Evolutionary conservation across 805 yeast genomes (phyloP).

Genomic region (Debaryomyces tyrocola): DNA sequence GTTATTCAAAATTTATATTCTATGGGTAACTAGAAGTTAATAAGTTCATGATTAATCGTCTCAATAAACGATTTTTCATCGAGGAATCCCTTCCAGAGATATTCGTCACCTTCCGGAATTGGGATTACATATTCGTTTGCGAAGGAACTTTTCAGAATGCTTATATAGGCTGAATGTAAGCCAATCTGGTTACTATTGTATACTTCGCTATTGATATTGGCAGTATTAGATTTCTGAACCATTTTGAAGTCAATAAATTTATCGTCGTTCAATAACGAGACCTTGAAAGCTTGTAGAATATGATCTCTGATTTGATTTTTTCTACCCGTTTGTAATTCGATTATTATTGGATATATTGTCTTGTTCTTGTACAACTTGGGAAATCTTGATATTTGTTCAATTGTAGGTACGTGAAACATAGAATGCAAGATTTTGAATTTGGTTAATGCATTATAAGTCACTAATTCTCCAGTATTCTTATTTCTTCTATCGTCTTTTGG

Average conservation of each 20-base stretch:
- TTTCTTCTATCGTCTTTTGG: conserved; percentile 7
- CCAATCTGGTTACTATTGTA: conserved; percentile 23
- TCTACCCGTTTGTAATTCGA: conserved; percentile 21
- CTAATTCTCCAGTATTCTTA: neutral
- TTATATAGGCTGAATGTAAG: conserved; percentile 18
- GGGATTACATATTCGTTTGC: conserved; percentile 6
- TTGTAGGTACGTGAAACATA: conserved; percentile 5
- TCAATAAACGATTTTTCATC: neutral
- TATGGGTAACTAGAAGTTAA: no score
- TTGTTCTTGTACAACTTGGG: conserved; percentile 13
- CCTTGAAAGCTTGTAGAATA: conserved; percentile 15
- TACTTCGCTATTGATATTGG: conserved; percentile 11
- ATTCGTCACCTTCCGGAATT: conserved; percentile 3
- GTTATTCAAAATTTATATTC: no score
- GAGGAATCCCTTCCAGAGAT: conserved; percentile 12
- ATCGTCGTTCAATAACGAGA: conserved; percentile 23
- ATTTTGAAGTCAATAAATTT: conserved; percentile 17
- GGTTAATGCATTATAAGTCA: conserved; percentile 12
- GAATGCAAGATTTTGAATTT: conserved; percentile 16
- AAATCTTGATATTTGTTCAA: conserved; percentile 5
- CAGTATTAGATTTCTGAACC: neutral
- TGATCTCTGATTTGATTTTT: conserved; percentile 28
- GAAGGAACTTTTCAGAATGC: neutral
- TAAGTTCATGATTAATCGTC: neutral
- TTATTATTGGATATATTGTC: conserved; percentile 14